Base-by-base conservation (phyloP, 2,329 filamentous ascomycete species). In the Cercospora janseana region DNA sequence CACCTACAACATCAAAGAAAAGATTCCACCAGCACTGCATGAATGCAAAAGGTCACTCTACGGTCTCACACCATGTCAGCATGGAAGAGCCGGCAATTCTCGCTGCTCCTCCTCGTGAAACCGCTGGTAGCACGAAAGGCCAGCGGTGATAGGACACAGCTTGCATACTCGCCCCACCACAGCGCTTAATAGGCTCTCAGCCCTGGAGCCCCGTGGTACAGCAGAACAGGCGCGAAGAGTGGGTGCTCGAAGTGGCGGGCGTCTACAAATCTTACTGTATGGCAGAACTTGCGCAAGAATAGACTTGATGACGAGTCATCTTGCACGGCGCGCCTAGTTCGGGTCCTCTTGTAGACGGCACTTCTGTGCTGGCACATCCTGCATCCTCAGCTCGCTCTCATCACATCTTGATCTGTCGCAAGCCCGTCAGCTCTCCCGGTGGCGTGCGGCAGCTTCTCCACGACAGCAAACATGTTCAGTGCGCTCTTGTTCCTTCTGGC, bases 401-500 rank as follows among this genome's bases (percentile, higher is more conserved):
- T 18, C 16, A 35, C 16, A 8, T 34, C 31, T 28, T 23, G 4
- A 40, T 10, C 15, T 34, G 26, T 27, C 31, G 32, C 32, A 27
- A 41, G 10, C 20, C 37, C 34, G 37, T 24, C 37, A 29, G 34
- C 34, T 48, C 31, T 35, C 23, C 26, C 29, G 46, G 46, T 43
- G 52, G 47, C 37, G 45, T 44, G 47, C 37, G 21, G 46, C 37
- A 37, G 38, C 21, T 45, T 13, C 13, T 32, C 28, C 21, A 40
- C 34, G 13, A 44, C 18, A 44, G 41, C 27, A 37, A 53, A 44
- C n/a, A 56, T 56, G 50, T 49, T 34, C 16, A 42, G 35, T 18
- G 31, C 46, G 15, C 24, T 52, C n/a, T 45, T 52, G 5, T 18
- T 46, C 41, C 16, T 56, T n/a, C 53, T 58, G 46, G 26, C 51